Percentiles rank a stretch among this genome's conserved stretches.
These are phyloP conservation scores for Raphanus sativus DNA, from an alignment of 345 rosid genomes.

Conservation along the genomic window DNA sequence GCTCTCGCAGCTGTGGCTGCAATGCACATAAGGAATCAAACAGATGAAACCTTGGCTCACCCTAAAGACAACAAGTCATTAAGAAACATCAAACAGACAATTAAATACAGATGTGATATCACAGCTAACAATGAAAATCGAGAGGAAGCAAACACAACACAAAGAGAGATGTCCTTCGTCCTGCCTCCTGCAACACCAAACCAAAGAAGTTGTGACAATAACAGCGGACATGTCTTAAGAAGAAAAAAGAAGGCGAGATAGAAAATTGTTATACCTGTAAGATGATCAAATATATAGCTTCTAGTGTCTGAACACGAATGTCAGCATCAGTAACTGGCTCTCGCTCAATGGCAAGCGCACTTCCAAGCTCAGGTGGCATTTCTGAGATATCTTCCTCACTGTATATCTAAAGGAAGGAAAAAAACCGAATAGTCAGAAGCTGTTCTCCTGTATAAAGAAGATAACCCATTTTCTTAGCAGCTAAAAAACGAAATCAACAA, in stretches of 20 bases:
- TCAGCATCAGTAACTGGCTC: slow-evolving; percentile 80
- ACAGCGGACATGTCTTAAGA: not conserved
- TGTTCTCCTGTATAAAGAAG: not conserved
- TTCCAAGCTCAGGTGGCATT: slow-evolving; percentile 88
- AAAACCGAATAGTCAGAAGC: not conserved
- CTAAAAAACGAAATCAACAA: not conserved
- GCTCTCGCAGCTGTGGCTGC: not conserved
- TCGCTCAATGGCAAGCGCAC: slow-evolving; percentile 86
- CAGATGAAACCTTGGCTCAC: not conserved
- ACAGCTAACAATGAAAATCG: not conserved
- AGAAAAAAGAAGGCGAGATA: not conserved
- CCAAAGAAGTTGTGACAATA: not conserved
- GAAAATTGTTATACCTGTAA: slow-evolving; percentile 52
- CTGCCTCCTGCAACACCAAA: slow-evolving; percentile 63
- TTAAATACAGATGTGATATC: not conserved
- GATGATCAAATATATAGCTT: slow-evolving; percentile 79
- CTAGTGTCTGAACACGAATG: slow-evolving; percentile 74
- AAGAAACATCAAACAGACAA: not conserved
- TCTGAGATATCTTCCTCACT: slow-evolving; percentile 61
- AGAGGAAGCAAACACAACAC: not conserved
- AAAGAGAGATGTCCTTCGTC: slow-evolving; percentile 53
- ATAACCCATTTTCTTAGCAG: not conserved
- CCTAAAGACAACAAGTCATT: not conserved
- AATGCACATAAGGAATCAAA: not conserved
- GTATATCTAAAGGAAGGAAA: slow-evolving; percentile 50